Evolutionary conservation across 2,329 filamentous ascomycete species (phyloP), one percentile per base, ranked within the genome.

Genomic region (Sporothrix humicola): DNA sequence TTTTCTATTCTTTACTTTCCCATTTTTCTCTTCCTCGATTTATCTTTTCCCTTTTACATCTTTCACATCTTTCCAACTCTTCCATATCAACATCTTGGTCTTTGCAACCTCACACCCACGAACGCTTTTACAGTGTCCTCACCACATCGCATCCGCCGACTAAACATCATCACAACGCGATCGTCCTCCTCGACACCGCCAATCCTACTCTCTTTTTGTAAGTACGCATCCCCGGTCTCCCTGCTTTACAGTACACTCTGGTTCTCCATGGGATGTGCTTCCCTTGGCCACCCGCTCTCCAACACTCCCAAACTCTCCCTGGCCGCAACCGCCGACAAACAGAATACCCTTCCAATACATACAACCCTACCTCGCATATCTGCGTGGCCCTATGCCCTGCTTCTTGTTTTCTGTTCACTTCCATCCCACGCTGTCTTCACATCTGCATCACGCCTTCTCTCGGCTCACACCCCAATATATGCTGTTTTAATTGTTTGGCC

Each of bases 401-500:
- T 20, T 46, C 59, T 31, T 31, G 2, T 48, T 10, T 12, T 63
- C 20, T 26, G 6, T 31, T 65, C 61, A n/a, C 58, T 23, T 65
- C n/a, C 12, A 46, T 23, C 8, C 48, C 44, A 20, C 37, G 5
- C 37, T 20, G 13, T 54, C 65, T 3, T 61, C 17, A 42, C 54
- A 13, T 63, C 20, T n/a, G 7, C 20, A 2, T 58, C 23, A 37
- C 54, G 2, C 23, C 69, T 65, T 37, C 31, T 44, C 26, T 48
- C 54, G 12, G 17, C 12, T 15, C 54, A 48, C 54, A 46, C 71
- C 71, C 71, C 26, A 66, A 72, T 56, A 63, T 44, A 46, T 70
- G 37, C 70, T n/a, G 20, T 68, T 31, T 44, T 46, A 56, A 42
- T 69, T 58, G 13, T 48, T 71, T 46, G 37, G 54, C 61, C 58